phyloP scores from a whole-genome alignment of 768 basidiomycete species.

The Collybia sordida region DNA sequence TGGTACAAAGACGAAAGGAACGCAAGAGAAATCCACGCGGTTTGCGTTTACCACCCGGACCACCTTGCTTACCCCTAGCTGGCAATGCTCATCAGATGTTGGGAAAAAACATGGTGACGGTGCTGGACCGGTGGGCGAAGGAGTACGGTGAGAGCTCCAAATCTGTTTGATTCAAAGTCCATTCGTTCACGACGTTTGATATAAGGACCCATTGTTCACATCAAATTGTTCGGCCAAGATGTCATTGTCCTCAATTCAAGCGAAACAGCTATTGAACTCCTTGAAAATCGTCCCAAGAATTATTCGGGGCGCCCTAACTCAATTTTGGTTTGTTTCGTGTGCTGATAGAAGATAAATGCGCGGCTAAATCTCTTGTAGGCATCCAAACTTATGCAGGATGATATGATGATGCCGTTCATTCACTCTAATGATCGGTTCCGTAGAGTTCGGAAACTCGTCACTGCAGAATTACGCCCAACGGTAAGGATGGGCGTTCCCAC shows the following conservation, averaged over 20 bases:
- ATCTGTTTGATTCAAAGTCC: background rate
- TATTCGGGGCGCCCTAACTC: conserved; percentile 3
- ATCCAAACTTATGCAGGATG: too few species aligned
- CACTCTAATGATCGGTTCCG: too few species aligned
- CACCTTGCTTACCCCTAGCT: background rate
- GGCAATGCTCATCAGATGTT: conserved; percentile 5
- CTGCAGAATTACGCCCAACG: too few species aligned
- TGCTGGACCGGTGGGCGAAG: conserved; percentile 19
- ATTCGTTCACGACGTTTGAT: too few species aligned
- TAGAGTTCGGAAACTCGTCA: too few species aligned
- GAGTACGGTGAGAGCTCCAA: conserved; percentile 25
- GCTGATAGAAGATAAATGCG: too few species aligned
- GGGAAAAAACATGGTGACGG: conserved; percentile 2
- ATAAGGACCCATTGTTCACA: background rate
- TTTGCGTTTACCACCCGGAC: background rate
- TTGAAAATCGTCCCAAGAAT: background rate
- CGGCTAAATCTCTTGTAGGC: too few species aligned
- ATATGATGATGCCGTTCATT: too few species aligned
- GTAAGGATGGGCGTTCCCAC: too few species aligned
- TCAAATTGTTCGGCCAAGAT: conserved; percentile 38
- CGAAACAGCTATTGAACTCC: conserved; percentile 24
- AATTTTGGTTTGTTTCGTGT: too few species aligned
- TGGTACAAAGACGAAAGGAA: background rate
- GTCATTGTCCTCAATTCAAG: conserved; percentile 43
- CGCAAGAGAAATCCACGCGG: background rate